Conservation (phyloP, 768 basidiomycete genomes). For the Lyophyllum atratum region DNA sequence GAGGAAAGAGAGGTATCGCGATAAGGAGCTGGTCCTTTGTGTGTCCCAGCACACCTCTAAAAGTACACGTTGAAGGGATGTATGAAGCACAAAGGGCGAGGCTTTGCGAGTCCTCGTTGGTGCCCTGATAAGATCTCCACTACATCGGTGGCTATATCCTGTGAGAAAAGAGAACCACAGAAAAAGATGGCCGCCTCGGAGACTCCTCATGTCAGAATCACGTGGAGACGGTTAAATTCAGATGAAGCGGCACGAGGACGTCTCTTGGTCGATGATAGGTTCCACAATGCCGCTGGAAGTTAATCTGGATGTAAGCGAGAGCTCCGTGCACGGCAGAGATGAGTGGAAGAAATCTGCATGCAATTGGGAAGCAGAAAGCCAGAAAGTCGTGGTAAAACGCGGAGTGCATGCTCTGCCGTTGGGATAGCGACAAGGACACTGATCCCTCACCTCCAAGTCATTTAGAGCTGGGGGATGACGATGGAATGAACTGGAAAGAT, state of each 20-base stretch:
- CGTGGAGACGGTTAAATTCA: neutral
- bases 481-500: neutral
- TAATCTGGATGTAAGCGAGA: neutral
- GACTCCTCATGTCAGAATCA: neutral
- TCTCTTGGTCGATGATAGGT: neutral
- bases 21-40: neutral
- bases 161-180: conserved; percentile 4
- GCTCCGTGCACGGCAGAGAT: neutral
- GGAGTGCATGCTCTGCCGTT: neutral
- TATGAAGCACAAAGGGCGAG: neutral
- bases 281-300: neutral
- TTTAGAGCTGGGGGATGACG: neutral
- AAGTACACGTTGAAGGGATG: neutral
- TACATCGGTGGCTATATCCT: neutral
- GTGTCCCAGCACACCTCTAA: conserved; percentile 1
- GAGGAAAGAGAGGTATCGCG: neutral
- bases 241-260: neutral
- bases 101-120: neutral
- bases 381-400: neutral
- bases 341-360: neutral
- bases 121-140: conserved; percentile 3
- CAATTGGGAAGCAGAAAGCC: neutral
- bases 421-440: neutral
- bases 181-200: neutral
- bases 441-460: neutral